Evolutionary conservation across 345 rosid genomes (phyloP), one percentile per base, ranked within the genome.

Genomic region (Salix purpurea): DNA sequence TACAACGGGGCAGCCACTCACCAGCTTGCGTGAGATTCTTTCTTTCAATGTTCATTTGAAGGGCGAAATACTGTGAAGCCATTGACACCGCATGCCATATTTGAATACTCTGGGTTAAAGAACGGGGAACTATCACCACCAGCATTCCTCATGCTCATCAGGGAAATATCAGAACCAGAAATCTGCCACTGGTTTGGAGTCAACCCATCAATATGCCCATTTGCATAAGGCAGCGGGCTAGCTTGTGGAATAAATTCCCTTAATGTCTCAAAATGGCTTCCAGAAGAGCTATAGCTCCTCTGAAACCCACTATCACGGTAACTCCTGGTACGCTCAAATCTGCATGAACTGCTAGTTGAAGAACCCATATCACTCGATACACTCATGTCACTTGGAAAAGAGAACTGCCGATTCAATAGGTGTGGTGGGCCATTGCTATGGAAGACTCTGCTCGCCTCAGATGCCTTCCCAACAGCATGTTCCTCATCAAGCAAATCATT

Each of bases 401-500:
- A 71, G 61, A 71, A 85, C 78, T 85, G 96, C 79, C 88, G 75
- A 83, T 79, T 88, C 74, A 88, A 80, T 68, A 26, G 23, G 42
- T 80, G 93, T 14, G 91, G 93, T 14, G 91, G 83, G 40, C 85
- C 79, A 74, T 65, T 81, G 83, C 81, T 65, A 37, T 84, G 87
- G 65, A 84, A 84, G 71, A 65, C 74, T 5, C 82, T 62, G 72
- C 86, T 76, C 48, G 72, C 80, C 77, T 71, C 79, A 72, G 72
- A 73, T 26, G 75, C 83, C 77, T 64, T 84, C 72, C 82, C 87
- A 67, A 82, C 58, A 67, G 83, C 87, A 5, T 90, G 86, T 77
- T 91, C 99, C 34, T 95, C 98, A 74, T 93, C 94, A 62, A 95
- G 97, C 81, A 93, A 80, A 77, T 95, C 98, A 64, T 95, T 95